Evolutionary conservation across 164 flowering plant species (phyloP).

Genomic region (Akebia trifoliata): DNA sequence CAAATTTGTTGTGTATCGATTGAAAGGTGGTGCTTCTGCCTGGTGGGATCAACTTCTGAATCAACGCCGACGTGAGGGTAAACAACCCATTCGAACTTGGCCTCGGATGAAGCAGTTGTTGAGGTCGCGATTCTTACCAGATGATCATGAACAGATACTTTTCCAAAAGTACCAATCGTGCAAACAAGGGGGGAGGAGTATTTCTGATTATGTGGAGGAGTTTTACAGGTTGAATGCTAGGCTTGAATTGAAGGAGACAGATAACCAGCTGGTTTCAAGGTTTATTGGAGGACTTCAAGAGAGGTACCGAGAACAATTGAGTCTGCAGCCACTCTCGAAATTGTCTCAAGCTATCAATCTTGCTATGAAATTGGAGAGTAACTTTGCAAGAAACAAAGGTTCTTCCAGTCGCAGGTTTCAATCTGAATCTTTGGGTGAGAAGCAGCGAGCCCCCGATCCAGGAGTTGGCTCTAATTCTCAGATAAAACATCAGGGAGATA

Average conservation of each 20-base stretch:
- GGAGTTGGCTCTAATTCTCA: too few relatives aligned
- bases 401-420: too few relatives aligned
- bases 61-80: background rate
- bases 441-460: background rate
- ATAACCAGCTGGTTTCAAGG: background rate
- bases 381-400: too few relatives aligned
- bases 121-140: background rate
- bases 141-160: background rate
- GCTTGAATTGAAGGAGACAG: background rate
- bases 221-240: background rate
- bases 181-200: background rate
- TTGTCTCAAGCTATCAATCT: too few relatives aligned
- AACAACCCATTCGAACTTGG: background rate
- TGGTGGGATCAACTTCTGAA: background rate
- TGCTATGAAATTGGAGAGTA: too few relatives aligned
- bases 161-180: background rate
- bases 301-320: too few relatives aligned
- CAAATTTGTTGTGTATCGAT: background rate
- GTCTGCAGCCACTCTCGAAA: too few relatives aligned
- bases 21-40: background rate
- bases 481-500: too few relatives aligned
- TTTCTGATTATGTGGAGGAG: background rate
- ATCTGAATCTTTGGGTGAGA: too few relatives aligned
- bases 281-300: background rate
- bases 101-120: background rate